Percentiles rank a stretch among this genome's conserved stretches.
Conservation (phyloP, 2,329 filamentous ascomycete genomes). For the Rhynchosporium graminicola region DNA sequence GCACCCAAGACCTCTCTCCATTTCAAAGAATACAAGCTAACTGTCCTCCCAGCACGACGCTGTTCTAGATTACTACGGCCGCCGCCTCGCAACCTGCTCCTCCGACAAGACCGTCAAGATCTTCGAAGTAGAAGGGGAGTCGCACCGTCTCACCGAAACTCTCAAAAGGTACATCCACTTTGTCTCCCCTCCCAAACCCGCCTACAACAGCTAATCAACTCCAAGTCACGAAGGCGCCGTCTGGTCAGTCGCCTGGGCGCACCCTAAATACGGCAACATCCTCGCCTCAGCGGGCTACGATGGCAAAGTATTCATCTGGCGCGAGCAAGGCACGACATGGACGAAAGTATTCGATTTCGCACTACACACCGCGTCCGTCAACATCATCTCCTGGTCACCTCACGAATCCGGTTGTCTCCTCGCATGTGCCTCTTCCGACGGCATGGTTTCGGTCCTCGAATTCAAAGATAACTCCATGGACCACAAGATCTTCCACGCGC, state of each 20-base stretch:
- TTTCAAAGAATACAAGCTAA: conserved; percentile 27
- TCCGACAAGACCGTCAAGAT: conserved; percentile 99
- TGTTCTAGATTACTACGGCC: conserved; percentile 96
- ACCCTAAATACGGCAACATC: conserved; percentile 98
- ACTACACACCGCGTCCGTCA: conserved; percentile 92
- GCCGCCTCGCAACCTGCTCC: conserved; percentile 93
- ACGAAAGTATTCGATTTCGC: conserved; percentile 91
- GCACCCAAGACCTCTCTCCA: neutral
- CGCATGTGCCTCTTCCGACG: conserved; percentile 91
- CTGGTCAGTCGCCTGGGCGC: conserved; percentile 97
- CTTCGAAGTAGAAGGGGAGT: conserved; percentile 94
- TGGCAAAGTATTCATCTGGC: conserved; percentile 98
- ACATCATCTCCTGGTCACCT: conserved; percentile 96
- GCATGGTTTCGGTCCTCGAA: conserved; percentile 89
- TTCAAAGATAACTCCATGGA: conserved; percentile 96
- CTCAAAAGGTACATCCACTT: conserved; percentile 74
- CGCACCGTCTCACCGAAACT: conserved; percentile 86
- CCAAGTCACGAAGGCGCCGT: conserved; percentile 91
- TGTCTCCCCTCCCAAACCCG: neutral
- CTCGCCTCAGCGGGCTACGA: conserved; percentile 95
- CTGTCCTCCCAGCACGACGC: conserved; percentile 75
- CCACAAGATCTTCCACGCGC: conserved; percentile 85
- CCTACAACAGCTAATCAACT: conserved; percentile 26
- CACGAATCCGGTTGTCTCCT: conserved; percentile 94
- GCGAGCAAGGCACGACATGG: conserved; percentile 75